phyloP scores from a whole-genome alignment of 371 early-diverging fungal genomes.

The Ecytonucleospora hepatopenaei region DNA sequence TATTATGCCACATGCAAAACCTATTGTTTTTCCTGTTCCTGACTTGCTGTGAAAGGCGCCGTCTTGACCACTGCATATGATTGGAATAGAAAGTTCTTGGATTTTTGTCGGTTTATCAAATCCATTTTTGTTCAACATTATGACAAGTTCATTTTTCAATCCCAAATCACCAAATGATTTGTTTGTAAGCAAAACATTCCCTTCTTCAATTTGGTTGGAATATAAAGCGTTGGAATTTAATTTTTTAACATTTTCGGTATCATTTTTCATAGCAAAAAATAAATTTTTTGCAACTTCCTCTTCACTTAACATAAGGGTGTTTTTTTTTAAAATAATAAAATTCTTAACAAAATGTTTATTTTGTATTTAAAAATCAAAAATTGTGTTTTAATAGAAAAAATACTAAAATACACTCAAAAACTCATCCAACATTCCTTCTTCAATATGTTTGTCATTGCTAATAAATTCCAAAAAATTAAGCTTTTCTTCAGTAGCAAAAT shows the following conservation, averaged over 20 bases:
- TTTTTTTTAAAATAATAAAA: background rate
- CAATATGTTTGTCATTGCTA: no score
- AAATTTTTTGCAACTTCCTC: conserved; percentile 40
- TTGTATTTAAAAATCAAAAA: no score
- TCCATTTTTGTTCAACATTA: conserved; percentile 42
- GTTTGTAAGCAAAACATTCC: conserved; percentile 12
- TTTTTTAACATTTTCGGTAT: conserved; percentile 13
- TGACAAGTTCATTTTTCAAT: conserved; percentile 36
- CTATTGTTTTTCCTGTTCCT: conserved; percentile 86
- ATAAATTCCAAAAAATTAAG: no score
- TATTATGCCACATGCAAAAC: conserved; percentile 56
- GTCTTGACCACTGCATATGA: conserved; percentile 39
- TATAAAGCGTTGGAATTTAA: conserved; percentile 7
- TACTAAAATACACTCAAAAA: no score
- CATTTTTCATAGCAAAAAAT: conserved; percentile 22
- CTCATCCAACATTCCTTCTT: no score
- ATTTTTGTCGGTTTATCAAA: conserved; percentile 51
- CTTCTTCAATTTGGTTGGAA: conserved; percentile 7
- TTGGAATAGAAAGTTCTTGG: conserved; percentile 50
- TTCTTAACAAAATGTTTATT: no score
- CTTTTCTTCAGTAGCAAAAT: no score
- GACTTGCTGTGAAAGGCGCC: conserved; percentile 63
- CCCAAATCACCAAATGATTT: conserved; percentile 32
- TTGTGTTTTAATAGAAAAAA: no score
- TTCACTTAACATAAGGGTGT: conserved; percentile 8